Evolutionary conservation across 129 eudicot genomes (phyloP), one percentile per base, ranked within the genome.

Genomic region (Centella asiatica): DNA sequence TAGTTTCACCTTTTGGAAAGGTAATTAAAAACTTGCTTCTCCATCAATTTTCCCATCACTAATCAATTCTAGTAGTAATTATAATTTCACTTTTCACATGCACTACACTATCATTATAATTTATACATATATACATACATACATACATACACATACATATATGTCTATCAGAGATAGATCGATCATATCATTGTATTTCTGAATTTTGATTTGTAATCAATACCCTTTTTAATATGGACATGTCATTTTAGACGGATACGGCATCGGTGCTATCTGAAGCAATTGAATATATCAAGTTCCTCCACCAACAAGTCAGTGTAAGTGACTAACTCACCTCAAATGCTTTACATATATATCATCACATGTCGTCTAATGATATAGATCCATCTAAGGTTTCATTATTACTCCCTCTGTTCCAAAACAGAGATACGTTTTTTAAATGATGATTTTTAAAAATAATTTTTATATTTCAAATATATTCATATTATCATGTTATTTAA

Each of bases 1-100:
- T 92, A 81, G 96, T 92, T 73, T 92, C 98, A 44, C 98, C 98
- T 92, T 92, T 92, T 68, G 98, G 98, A 80, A 92, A 92, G 95
- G 98, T 87, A 84, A 69, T 4, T 58, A 34, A n/a, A n/a, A 33
- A 34, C 46, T 33, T 33, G 46, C 17, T 66, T 58, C 49, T n/a
- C n/a, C n/a, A n/a, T 58, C 65, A 61, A 48, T 63, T 53, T 80
- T 59, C 40, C 58, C 68, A 55, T 54, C 32, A 60, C 23, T 53
- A n/a, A 22, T 48, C 4, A 56, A 28, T 56, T n/a, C n/a, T n/a
- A n/a, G n/a, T n/a, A n/a, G n/a, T n/a, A n/a, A n/a, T n/a, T n/a
- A n/a, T n/a, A n/a, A n/a, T n/a, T n/a, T n/a, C n/a, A n/a, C n/a
- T n/a, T n/a, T n/a, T n/a, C n/a, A n/a, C n/a, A n/a, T n/a, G n/a